Evolutionary conservation across 1,284 basidiomycete species (phyloP).

Genomic region (Marasmius sp.): DNA sequence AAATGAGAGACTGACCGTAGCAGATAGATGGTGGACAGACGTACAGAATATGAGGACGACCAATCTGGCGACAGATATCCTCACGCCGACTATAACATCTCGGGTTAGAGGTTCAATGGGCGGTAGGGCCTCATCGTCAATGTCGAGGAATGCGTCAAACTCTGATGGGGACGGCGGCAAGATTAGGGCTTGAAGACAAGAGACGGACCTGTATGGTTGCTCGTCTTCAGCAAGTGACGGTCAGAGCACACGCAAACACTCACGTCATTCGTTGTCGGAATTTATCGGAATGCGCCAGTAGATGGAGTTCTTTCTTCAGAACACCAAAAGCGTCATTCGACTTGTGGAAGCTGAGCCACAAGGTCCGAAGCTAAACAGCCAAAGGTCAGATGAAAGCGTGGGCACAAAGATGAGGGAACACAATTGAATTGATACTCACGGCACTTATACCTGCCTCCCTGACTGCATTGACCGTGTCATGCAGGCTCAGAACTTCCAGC

Average conservation of each 20-base stretch:
- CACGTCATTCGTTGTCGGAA: conserved; percentile 79
- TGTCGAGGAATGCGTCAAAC: conserved; percentile 35
- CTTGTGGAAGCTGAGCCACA: conserved; percentile 50
- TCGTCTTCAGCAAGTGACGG: conserved; percentile 8
- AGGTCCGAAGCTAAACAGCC: conserved; percentile 46
- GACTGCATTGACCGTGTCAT: conserved; percentile 83
- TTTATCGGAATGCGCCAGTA: conserved; percentile 52
- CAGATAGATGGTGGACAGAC: conserved; percentile 20
- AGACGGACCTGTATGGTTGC: conserved; percentile 52
- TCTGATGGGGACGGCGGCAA: conserved; percentile 31
- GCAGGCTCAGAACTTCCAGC: conserved; percentile 66
- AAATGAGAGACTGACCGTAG: conserved; percentile 1
- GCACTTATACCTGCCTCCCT: conserved; percentile 72
- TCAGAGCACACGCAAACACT: conserved; percentile 26
- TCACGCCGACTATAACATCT: conserved; percentile 84
- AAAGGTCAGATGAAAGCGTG: background rate
- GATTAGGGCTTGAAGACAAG: conserved; percentile 68
- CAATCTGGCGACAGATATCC: conserved; percentile 80
- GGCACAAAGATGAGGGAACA: conserved; percentile 18
- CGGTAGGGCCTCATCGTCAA: conserved; percentile 62
- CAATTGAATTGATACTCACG: conserved; percentile 45
- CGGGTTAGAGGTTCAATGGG: conserved; percentile 57
- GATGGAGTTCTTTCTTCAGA: conserved; percentile 51
- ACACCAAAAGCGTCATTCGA: conserved; percentile 36
- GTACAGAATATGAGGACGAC: conserved; percentile 55